Base-by-base conservation (phyloP, 2,329 filamentous ascomycete species). In the Ophiosphaerella korrae region DNA sequence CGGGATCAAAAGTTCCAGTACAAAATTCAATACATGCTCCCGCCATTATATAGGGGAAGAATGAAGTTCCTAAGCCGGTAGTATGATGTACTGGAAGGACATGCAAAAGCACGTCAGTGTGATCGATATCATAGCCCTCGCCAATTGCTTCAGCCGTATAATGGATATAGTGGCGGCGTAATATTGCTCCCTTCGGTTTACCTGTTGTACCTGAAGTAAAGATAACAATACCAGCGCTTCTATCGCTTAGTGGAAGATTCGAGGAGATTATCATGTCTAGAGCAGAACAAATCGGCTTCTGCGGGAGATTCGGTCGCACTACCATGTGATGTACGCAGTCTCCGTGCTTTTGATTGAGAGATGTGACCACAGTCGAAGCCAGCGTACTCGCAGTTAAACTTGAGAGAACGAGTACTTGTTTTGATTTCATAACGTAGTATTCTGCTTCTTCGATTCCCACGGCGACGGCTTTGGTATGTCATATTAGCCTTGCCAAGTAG, bases 201-300 rank as follows among this genome's bases (percentile, higher is more conserved):
- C 76, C 77, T 1, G 76, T 79, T 1, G 75, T 79, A 1, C 77
- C 77, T n/a, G 73, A 77, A 3, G 76, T 79, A 62, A 78, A 78
- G 18, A 78, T 78, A 2, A 79, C 75, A 5, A 78, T 67, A 7
- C 68, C 73, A 2, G 73, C 69, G n/a, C 55, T 72, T 46, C 72
- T 76, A 40, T 77, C 72, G 34, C 75, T 68, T 9, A 77, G 61
- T 11, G 69, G 70, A 13, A 64, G 62, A 47, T 77, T 70, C 1
- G 75, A 57, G 1, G 68, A 63, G 32, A 74, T 74, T 5, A 72
- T 69, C 23, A 79, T 58, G 1, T 79, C 67, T 29, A 74, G 67
- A 1, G 63, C 71, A 12, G 73, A 68, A 29, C 57, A 56, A 6
- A 14, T 41, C 23, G 7, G 38, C 6, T 8, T 29, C n/a, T 41